Evolutionary conservation across 495 filamentous ascomycete species (phyloP).

Genomic region (Aspergillus funiculosus): DNA sequence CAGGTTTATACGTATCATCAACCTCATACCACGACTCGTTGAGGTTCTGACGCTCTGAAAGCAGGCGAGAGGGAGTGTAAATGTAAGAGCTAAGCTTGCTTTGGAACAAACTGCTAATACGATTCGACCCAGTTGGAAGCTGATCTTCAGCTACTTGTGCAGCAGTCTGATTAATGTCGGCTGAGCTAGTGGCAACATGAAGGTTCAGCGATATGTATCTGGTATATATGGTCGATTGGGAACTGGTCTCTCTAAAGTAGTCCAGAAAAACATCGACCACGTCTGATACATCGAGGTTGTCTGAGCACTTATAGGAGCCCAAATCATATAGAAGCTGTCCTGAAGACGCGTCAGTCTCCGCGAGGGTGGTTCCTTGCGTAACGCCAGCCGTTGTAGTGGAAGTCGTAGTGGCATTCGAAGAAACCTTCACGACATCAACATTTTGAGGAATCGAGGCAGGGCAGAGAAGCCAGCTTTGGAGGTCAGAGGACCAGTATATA

Average conservation of each 20-base stretch:
- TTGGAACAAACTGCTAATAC: conserved; percentile 33
- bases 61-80: conserved; percentile 45
- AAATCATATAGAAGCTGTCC: conserved; percentile 41
- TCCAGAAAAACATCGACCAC: conserved; percentile 43
- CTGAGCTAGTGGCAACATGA: conserved; percentile 51
- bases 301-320: conserved; percentile 54
- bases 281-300: conserved; percentile 40
- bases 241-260: conserved; percentile 45
- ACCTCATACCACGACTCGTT: conserved; percentile 56
- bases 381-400: conserved; percentile 25
- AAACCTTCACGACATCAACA: conserved; percentile 24
- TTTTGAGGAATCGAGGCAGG: conserved; percentile 40
- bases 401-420: conserved; percentile 18
- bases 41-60: conserved; percentile 46
- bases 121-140: conserved; percentile 32
- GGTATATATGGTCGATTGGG: conserved; percentile 40
- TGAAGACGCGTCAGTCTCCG: conserved; percentile 21
- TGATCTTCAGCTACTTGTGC: conserved; percentile 25
- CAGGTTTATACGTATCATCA: conserved; percentile 38
- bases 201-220: conserved; percentile 53
- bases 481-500: conserved; percentile 55
- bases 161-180: conserved; percentile 31
- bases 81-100: conserved; percentile 42
- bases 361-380: conserved; percentile 24
- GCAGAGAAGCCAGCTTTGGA: conserved; percentile 53